A percentile compares a stretch with the other conserved stretches of the same genome.
Evolutionary conservation across 2,329 filamentous ascomycete species (phyloP).

Genomic region (Penicillium aurantiogriseum): DNA sequence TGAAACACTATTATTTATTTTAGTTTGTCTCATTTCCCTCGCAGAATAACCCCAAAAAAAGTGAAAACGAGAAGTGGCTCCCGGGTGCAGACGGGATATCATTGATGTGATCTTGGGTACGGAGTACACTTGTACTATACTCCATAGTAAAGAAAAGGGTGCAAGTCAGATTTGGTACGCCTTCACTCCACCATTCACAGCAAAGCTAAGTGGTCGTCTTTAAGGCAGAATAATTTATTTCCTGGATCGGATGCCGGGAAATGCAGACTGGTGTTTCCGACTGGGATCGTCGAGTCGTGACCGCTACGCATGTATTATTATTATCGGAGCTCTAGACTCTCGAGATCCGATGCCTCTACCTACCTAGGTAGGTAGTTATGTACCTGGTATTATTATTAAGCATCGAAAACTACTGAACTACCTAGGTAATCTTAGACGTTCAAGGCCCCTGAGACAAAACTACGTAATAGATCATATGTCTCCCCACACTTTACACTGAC

Average conservation of each 20-base stretch:
- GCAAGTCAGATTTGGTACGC: slow-evolving; percentile 1
- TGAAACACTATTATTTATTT: slow-evolving; percentile 3
- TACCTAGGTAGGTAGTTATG: not conserved
- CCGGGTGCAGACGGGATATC: slow-evolving; percentile 12
- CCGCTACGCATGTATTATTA: not conserved
- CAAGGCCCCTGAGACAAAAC: slow-evolving; percentile 11
- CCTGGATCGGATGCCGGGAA: slow-evolving; percentile 7
- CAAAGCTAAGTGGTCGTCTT: not conserved
- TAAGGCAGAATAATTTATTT: slow-evolving; percentile 14
- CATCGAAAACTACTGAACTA: not conserved
- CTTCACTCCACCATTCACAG: slow-evolving; percentile 12
- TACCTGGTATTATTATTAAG: slow-evolving; percentile 1
- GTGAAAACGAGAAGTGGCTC: slow-evolving; percentile 5
- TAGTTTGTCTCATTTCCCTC: not conserved
- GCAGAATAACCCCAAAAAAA: not conserved
- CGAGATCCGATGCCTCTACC: not conserved
- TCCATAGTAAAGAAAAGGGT: not conserved
- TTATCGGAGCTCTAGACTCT: slow-evolving; percentile 9
- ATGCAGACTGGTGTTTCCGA: not conserved
- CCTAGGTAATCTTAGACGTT: slow-evolving; percentile 6
- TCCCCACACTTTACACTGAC: slow-evolving; percentile 4
- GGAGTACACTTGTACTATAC: not conserved
- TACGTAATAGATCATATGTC: slow-evolving; percentile 8
- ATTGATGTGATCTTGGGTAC: slow-evolving; percentile 6
- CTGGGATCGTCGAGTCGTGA: slow-evolving; percentile 7